Percentiles rank a stretch among this genome's conserved stretches.
Conservation (phyloP, 192 early-diverging fungal species). For the Coemansia sp. region DNA sequence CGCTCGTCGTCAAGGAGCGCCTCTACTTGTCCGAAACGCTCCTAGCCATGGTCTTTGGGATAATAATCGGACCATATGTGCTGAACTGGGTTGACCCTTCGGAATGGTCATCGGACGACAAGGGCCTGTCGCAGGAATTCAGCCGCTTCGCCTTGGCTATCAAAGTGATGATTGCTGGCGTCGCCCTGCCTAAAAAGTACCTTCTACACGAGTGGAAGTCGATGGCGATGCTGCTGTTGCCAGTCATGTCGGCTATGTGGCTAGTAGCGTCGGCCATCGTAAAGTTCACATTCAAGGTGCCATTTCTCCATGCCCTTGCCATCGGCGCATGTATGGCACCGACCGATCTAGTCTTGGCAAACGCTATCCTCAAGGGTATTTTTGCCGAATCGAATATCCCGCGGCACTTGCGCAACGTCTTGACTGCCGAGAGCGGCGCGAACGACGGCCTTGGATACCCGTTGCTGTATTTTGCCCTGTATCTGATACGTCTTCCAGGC, state of each 20-base stretch:
- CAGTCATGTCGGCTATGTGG: constrained; percentile 85
- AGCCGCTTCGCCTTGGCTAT: constrained; percentile 79
- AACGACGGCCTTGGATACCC: constrained; percentile 89
- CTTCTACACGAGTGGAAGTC: constrained; percentile 65
- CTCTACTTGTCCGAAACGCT: constrained; percentile 76
- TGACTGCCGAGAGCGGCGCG: constrained; percentile 80
- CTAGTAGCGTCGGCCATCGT: constrained; percentile 65
- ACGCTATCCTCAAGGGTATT: constrained; percentile 89
- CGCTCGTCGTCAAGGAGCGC: constrained; percentile 65
- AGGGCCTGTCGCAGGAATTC: constrained; percentile 65
- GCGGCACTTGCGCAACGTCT: constrained; percentile 65
- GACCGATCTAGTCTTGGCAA: constrained; percentile 92
- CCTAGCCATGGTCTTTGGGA: constrained; percentile 78
- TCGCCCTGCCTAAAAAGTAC: constrained; percentile 78
- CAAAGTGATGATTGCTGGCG: constrained; percentile 81
- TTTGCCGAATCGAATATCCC: constrained; percentile 89
- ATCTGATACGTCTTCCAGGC: constrained; percentile 58
- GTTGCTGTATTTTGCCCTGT: constrained; percentile 77
- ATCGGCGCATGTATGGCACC: constrained; percentile 85
- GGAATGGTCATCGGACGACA: constrained; percentile 56
- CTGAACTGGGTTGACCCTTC: constrained; percentile 70
- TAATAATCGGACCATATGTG: constrained; percentile 75
- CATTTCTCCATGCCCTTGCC: constrained; percentile 68
- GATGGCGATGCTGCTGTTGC: constrained; percentile 69
- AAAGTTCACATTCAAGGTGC: constrained; percentile 52